These are phyloP conservation scores for Amanita jacksonii DNA, from an alignment of 768 basidiomycete species.

Conservation along the genomic window DNA sequence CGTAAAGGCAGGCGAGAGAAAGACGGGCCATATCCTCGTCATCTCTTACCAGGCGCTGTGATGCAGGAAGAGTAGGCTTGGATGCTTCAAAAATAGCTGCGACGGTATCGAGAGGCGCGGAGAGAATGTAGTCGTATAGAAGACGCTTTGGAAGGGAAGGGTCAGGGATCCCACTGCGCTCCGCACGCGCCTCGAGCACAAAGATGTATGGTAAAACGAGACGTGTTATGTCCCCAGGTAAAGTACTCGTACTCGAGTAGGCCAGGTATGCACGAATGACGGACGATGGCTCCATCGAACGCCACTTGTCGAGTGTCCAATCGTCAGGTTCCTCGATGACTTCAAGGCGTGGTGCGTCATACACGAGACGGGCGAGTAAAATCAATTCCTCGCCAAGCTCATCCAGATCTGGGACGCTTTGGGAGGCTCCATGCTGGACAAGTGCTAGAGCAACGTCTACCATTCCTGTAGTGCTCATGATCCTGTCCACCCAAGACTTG, in stretches of 20 bases:
- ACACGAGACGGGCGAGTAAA: constrained; percentile 78
- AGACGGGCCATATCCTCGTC: constrained; percentile 81
- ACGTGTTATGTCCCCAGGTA: constrained; percentile 59
- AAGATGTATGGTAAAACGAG: constrained; percentile 91
- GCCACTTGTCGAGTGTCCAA: constrained; percentile 76
- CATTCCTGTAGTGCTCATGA: constrained; percentile 63
- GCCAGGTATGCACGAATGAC: constrained; percentile 71
- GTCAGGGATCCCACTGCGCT: constrained; percentile 70
- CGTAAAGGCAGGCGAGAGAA: constrained; percentile 85
- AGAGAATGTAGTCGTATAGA: constrained; percentile 65
- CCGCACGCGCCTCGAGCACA: constrained; percentile 81
- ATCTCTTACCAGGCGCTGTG: constrained; percentile 66
- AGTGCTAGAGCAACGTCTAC: constrained; percentile 70
- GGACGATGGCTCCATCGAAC: constrained; percentile 48
- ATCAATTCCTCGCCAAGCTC: constrained; percentile 87
- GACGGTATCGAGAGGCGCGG: constrained; percentile 54
- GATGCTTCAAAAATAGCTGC: constrained; percentile 82
- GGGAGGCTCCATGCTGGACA: constrained; percentile 80
- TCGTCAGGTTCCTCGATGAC: constrained; percentile 32
- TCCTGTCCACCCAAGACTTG: constrained; percentile 44
- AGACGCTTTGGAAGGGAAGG: constrained; percentile 51
- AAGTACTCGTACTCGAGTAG: constrained; percentile 53
- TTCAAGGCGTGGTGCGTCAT: constrained; percentile 55
- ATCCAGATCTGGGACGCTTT: constrained; percentile 69
- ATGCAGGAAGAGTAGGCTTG: constrained; percentile 71